A percentile compares a stretch with the other conserved stretches of the same genome.
Conservation (phyloP, 441 rosid species). For the Hura crepitans region DNA sequence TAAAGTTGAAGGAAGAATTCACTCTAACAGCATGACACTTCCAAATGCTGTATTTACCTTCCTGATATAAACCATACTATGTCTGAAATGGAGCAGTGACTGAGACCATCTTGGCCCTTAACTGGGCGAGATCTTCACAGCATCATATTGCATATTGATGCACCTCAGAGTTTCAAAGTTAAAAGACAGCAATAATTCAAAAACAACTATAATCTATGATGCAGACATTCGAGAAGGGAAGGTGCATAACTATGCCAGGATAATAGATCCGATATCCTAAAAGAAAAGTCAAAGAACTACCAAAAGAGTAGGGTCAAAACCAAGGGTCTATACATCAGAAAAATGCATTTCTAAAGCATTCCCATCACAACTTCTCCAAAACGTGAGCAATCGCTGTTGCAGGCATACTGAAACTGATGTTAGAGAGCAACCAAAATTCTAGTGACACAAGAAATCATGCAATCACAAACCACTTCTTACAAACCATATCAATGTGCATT, state of each 20-base stretch:
- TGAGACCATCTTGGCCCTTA: constrained; percentile 86
- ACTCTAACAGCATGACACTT: constrained; percentile 66
- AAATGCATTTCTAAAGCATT: constrained; percentile 41
- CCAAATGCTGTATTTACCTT: constrained; percentile 94
- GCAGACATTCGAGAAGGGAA: constrained; percentile 30
- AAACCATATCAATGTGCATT: constrained; percentile 22
- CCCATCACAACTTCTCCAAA: constrained; percentile 63
- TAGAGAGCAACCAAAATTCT: constrained; percentile 47
- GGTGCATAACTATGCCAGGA: constrained; percentile 26
- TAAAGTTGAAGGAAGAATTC: constrained; percentile 59
- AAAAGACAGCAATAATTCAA: constrained; percentile 40
- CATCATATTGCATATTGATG: constrained; percentile 86
- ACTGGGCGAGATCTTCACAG: constrained; percentile 86
- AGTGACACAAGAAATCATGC: constrained; percentile 29
- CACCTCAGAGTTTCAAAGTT: constrained; percentile 59
- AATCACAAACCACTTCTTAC: constrained; percentile 29
- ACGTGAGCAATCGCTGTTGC: constrained; percentile 64
- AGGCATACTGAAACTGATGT: constrained; percentile 61
- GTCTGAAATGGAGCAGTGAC: constrained; percentile 75
- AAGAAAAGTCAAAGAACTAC: constrained; percentile 35
- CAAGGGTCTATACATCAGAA: constrained; percentile 38
- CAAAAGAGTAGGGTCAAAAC: constrained; percentile 31
- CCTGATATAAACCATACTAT: constrained; percentile 75
- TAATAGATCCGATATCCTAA: constrained; percentile 27
- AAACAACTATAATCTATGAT: constrained; percentile 39